phyloP scores from a whole-genome alignment of 2,329 filamentous ascomycete species.

The Coniella vitis region DNA sequence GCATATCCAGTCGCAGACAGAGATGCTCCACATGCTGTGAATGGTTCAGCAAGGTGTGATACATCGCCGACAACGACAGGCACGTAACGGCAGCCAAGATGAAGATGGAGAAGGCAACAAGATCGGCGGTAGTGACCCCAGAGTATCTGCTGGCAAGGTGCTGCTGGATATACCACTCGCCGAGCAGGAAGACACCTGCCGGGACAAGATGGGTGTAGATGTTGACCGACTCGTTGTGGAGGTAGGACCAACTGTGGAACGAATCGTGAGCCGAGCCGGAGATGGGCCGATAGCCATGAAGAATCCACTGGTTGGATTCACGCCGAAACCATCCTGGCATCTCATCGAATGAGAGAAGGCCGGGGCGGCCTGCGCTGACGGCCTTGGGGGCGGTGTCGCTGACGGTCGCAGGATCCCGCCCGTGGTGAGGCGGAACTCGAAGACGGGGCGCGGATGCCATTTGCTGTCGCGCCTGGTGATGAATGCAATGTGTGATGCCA shows the following conservation, averaged over 20 bases:
- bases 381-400: no score
- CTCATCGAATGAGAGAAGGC: slow-evolving; percentile 20
- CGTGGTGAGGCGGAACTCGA: no score
- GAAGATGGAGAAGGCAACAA: slow-evolving; percentile 19
- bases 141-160: slow-evolving; percentile 19
- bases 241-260: slow-evolving; percentile 32
- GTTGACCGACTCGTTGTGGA: slow-evolving; percentile 29
- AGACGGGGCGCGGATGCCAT: no score
- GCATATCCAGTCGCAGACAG: slow-evolving; percentile 20
- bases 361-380: neutral
- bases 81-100: slow-evolving; percentile 18
- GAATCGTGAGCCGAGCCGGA: slow-evolving; percentile 29
- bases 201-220: slow-evolving; percentile 35
- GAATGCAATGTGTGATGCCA: no score
- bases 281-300: slow-evolving; percentile 35
- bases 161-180: slow-evolving; percentile 21
- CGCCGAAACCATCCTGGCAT: slow-evolving; percentile 21
- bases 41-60: slow-evolving; percentile 23
- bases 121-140: slow-evolving; percentile 17
- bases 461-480: no score
- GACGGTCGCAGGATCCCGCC: no score
- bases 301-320: slow-evolving; percentile 23
- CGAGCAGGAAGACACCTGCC: slow-evolving; percentile 28
- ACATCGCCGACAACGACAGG: slow-evolving; percentile 18
- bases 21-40: slow-evolving; percentile 18